Conservation (phyloP, 2,329 filamentous ascomycete genomes). For the Tricladium varicosporioides region DNA sequence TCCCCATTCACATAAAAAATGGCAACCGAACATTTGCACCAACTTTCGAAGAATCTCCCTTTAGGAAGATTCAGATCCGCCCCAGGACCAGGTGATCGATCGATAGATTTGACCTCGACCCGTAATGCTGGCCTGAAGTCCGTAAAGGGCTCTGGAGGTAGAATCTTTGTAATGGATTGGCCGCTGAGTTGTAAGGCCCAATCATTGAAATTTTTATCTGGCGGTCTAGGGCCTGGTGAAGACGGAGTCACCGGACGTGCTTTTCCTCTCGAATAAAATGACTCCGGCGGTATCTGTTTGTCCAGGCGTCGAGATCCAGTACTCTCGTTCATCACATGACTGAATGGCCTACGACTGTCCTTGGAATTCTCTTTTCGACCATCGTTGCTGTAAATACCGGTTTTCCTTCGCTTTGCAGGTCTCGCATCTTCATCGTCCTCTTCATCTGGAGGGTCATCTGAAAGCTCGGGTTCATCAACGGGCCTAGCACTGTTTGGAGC, state of each 20-base stretch:
- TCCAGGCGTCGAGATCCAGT: constrained; percentile 5
- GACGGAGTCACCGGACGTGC: neutral
- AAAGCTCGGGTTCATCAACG: neutral
- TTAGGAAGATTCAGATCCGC: neutral
- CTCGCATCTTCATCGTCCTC: constrained; percentile 25
- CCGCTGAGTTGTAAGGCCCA: neutral
- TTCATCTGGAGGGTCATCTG: constrained; percentile 10
- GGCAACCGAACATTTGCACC: constrained; percentile 21
- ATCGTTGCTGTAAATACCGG: neutral
- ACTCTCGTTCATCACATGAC: constrained; percentile 21
- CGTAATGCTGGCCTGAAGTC: constrained; percentile 24
- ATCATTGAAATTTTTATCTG: neutral
- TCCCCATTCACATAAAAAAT: constrained; percentile 22
- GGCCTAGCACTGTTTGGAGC: neutral
- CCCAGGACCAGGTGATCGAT: constrained; percentile 1
- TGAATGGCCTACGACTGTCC: constrained; percentile 9
- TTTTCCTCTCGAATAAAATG: constrained; percentile 21
- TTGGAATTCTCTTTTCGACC: neutral
- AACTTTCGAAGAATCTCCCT: constrained; percentile 10
- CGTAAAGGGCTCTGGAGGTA: constrained; percentile 9
- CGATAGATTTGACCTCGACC: constrained; percentile 23
- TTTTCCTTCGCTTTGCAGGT: constrained; percentile 27
- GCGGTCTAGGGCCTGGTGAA: neutral
- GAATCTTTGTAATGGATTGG: constrained; percentile 6
- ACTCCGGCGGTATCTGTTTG: constrained; percentile 16